Evolutionary conservation across 805 yeast species (phyloP).

Genomic region (Lipomyces chichibuensis): DNA sequence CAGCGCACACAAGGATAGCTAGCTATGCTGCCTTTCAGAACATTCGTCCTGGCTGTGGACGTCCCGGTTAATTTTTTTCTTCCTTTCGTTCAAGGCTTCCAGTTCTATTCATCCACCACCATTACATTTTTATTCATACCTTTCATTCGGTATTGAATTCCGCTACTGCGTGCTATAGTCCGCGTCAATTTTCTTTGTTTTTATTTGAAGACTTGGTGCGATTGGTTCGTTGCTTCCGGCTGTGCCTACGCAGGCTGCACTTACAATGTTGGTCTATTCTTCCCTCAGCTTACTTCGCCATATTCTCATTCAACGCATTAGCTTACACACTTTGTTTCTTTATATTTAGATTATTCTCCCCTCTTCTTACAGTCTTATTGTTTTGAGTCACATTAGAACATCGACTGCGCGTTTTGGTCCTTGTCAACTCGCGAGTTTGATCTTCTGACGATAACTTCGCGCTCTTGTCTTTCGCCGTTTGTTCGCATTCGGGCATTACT

Average conservation of each 20-base stretch:
- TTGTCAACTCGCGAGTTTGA: slow-evolving; percentile 20
- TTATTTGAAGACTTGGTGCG: slow-evolving; percentile 8
- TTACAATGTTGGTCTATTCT: neutral
- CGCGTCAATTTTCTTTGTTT: neutral
- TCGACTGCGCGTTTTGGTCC: slow-evolving; percentile 17
- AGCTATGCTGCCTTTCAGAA: slow-evolving; percentile 2
- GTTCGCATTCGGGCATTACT: neutral
- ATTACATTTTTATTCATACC: slow-evolving; percentile 5
- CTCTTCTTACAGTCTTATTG: slow-evolving; percentile 3
- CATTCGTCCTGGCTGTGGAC: neutral
- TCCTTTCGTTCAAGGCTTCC: slow-evolving; percentile 14
- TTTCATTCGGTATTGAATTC: neutral
- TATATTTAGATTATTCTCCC: neutral
- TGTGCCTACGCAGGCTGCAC: slow-evolving; percentile 1
- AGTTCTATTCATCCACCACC: slow-evolving; percentile 13
- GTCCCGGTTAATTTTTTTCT: slow-evolving; percentile 29
- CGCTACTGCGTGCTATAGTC: slow-evolving; percentile 12
- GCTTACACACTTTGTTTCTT: neutral
- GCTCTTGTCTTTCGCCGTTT: slow-evolving; percentile 9
- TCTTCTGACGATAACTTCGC: slow-evolving; percentile 15
- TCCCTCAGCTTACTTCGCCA: neutral
- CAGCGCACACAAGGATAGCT: neutral
- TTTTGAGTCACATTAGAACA: neutral
- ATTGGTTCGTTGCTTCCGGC: slow-evolving; percentile 1
- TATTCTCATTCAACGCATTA: neutral